Evolutionary conservation across 2,329 filamentous ascomycete species (phyloP).

Genomic region (Trichoderma sp.): DNA sequence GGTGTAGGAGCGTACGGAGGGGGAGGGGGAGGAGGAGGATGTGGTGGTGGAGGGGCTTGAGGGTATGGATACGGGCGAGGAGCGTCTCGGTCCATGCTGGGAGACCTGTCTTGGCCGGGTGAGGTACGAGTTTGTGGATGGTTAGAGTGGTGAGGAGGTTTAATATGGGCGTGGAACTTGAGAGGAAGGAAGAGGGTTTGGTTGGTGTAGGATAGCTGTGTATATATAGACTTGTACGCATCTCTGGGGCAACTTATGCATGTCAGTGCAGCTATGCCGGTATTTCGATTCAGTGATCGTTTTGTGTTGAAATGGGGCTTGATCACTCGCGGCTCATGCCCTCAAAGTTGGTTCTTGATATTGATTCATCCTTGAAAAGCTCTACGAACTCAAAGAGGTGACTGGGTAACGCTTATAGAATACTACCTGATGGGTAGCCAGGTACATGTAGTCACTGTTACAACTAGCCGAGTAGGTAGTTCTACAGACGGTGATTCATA

Average conservation of each 20-base stretch:
- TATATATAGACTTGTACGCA: neutral
- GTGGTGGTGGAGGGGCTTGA: neutral
- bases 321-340: neutral
- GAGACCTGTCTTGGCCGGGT: neutral
- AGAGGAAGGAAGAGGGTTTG: neutral
- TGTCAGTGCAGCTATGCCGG: no score
- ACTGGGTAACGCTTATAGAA: no score
- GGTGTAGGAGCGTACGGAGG: neutral
- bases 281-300: no score
- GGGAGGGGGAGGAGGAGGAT: neutral
- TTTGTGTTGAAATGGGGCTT: neutral
- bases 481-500: no score
- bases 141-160: neutral
- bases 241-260: no score
- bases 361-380: neutral
- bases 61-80: neutral
- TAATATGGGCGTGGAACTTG: no score
- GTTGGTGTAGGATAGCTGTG: neutral
- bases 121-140: neutral
- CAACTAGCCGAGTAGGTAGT: no score
- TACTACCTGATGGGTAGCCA: no score
- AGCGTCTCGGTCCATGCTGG: neutral
- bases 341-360: neutral
- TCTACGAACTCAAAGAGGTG: no score
- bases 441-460: no score